Evolutionary conservation across 2,329 filamentous ascomycete genomes (phyloP), one percentile per base, ranked within the genome.

Genomic region (Hypoxylon sp.): DNA sequence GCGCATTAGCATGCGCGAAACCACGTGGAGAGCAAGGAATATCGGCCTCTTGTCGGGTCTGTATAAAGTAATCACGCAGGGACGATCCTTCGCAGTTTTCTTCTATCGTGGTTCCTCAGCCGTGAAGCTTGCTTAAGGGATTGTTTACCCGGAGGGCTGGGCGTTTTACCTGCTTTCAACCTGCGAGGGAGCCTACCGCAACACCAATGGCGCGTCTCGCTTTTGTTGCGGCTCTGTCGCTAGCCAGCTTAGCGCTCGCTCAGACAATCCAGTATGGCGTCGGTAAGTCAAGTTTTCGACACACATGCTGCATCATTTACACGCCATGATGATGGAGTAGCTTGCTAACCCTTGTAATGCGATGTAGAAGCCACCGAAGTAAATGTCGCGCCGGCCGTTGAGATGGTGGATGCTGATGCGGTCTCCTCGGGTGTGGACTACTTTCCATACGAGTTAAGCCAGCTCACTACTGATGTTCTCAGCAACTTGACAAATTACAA

Each of bases 401-500:
- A 72, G 62, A 58, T 44, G 8, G 62, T 72, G 20, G 51, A 68
- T 17, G 33, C 30, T 17, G 59, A 64, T 40, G 54, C 63, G 35
- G 57, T 62, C 3, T 50, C 62, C 35, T 69, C 63, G 3, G 64
- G 61, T 14, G 27, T 66, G 51, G 56, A 62, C 25, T 70, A 67
- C 27, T 68, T 72, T 8, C 54, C 70, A 17, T 72, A 62, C 46
- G 70, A 72, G 51, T 61, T 60, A n/a, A 69, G 63, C 49, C 70
- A 71, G 50, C 61, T 72, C 33, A 72, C 70, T n/a, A n/a, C 51
- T 20, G 55, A 72, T 4, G 74, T 75, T 30, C 70, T 79, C 54
- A 54, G 56, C 11, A 73, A 74, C 40, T 66, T 77, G 7, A 72
- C 75, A 14, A 62, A 65, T 20, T 66, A 69, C 27, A 75, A 78